A percentile compares a stretch with the other conserved stretches of the same genome.
phyloP scores from a whole-genome alignment of 2,329 filamentous ascomycete species.

The Xylaria sp. region DNA sequence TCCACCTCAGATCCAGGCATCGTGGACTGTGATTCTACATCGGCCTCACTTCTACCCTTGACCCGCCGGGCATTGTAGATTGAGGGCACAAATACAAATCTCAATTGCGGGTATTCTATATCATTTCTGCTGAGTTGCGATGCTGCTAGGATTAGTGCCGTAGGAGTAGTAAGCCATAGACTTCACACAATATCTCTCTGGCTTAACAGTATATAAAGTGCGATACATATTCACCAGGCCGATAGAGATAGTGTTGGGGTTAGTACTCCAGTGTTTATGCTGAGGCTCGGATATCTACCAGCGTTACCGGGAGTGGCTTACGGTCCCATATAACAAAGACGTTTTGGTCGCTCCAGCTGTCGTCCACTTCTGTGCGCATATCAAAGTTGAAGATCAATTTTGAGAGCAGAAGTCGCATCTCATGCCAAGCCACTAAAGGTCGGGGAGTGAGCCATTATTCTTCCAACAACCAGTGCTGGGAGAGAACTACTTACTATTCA shows the following conservation, averaged over 20 bases:
- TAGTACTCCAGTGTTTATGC: conserved; percentile 7
- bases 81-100: neutral
- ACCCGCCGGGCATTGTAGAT: neutral
- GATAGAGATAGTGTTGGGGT: neutral
- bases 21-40: neutral
- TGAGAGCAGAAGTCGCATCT: conserved; percentile 39
- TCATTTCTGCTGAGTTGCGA: neutral
- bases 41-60: neutral
- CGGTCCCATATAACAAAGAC: conserved; percentile 37
- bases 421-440: conserved; percentile 36
- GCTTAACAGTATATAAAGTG: neutral
- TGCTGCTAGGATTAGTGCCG: neutral
- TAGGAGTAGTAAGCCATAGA: neutral
- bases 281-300: conserved; percentile 14
- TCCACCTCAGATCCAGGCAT: neutral
- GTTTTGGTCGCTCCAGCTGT: conserved; percentile 36
- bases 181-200: neutral
- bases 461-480: too few species aligned
- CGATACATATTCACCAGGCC: neutral
- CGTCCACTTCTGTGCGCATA: conserved; percentile 30
- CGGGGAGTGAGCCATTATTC: conserved; percentile 13
- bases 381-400: conserved; percentile 38
- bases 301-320: conserved; percentile 33
- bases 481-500: conserved; percentile 36
- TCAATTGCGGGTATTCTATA: neutral